These are phyloP conservation scores for Angomonas desouzai DNA, from an alignment of 208 protist genomes.

Conservation along the genomic window DNA sequence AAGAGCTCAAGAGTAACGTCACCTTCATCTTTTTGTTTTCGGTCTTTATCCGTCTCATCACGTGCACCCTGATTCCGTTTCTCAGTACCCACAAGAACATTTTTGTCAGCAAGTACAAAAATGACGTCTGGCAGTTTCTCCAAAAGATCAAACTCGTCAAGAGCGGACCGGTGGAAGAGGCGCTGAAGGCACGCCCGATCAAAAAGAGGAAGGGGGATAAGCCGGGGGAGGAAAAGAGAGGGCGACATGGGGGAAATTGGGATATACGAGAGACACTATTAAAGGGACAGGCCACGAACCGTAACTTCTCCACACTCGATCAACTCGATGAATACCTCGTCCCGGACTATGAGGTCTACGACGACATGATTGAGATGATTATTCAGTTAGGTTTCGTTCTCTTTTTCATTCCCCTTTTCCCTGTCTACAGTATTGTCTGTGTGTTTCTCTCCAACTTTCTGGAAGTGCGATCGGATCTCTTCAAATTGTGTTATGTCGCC, in stretches of 20 bases:
- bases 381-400: constrained; percentile 75
- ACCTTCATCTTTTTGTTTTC: constrained; percentile 42
- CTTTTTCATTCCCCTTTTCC: constrained; percentile 66
- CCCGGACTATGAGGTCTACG: constrained; percentile 55
- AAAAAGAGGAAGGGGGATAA: neutral
- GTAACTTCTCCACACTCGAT: constrained; percentile 27
- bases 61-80: constrained; percentile 57
- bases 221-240: neutral
- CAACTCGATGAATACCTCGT: constrained; percentile 37
- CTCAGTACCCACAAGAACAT: constrained; percentile 30
- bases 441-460: constrained; percentile 68
- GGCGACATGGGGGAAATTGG: neutral
- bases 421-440: constrained; percentile 39
- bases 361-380: constrained; percentile 74
- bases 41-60: constrained; percentile 37
- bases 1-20: constrained; percentile 36
- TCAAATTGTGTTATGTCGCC: constrained; percentile 63
- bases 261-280: neutral
- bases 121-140: neutral
- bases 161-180: no score
- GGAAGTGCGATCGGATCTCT: constrained; percentile 54
- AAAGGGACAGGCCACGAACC: constrained; percentile 20
- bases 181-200: neutral
- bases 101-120: neutral
- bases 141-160: neutral